A percentile compares a stretch with the other conserved stretches of the same genome.
phyloP scores from a whole-genome alignment of 371 early-diverging fungal genomes.

The Lichtheimia hyalospora region DNA sequence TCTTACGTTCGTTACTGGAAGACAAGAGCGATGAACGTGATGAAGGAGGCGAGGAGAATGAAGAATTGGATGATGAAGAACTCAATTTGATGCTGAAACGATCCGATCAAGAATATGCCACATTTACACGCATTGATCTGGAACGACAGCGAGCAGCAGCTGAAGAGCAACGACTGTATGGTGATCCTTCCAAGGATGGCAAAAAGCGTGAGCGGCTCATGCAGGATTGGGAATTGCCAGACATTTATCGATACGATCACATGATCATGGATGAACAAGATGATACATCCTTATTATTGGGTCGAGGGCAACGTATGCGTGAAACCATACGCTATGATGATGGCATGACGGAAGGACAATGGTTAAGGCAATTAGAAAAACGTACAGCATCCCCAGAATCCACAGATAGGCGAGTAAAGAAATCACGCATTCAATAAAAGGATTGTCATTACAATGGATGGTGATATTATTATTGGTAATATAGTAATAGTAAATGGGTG shows the following conservation, averaged over 20 bases:
- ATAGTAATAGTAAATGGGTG: too few species aligned
- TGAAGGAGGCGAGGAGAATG: conserved; percentile 64
- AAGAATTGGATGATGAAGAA: conserved; percentile 71
- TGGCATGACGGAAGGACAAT: conserved; percentile 93
- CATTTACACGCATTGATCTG: conserved; percentile 46
- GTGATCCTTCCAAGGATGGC: conserved; percentile 30
- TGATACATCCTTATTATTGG: conserved; percentile 14
- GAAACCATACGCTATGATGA: conserved; percentile 85
- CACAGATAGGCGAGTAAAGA: background rate
- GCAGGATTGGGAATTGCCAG: conserved; percentile 86
- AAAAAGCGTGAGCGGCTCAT: conserved; percentile 76
- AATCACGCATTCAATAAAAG: background rate
- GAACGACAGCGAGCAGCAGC: conserved; percentile 41
- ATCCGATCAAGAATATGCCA: conserved; percentile 46
- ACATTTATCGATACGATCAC: conserved; percentile 68
- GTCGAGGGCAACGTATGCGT: conserved; percentile 74
- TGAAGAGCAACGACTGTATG: conserved; percentile 33
- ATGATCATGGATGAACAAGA: conserved; percentile 22
- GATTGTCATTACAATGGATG: background rate
- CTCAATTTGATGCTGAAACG: conserved; percentile 55
- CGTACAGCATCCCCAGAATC: background rate
- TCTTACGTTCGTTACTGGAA: conserved; percentile 85
- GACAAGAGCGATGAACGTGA: conserved; percentile 56
- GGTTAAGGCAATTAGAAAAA: conserved; percentile 40
- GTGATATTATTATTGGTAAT: too few species aligned